Conservation (phyloP, 1,139 yeast genomes). For the Saccharomyces hybrid region DNA sequence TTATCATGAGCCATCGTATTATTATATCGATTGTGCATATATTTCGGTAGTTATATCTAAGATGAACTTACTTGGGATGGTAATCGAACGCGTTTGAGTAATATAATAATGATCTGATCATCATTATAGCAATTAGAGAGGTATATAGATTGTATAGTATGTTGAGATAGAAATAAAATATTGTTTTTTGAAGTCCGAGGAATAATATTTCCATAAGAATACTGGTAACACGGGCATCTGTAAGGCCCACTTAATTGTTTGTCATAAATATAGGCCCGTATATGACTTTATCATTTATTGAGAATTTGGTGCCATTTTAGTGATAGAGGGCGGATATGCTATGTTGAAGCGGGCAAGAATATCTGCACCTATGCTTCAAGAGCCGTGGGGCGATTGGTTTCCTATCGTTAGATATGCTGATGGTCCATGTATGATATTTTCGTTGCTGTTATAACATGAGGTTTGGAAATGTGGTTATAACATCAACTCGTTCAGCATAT, state of each 20-base stretch:
- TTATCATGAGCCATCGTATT: neutral
- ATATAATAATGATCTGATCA: neutral
- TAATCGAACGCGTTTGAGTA: neutral
- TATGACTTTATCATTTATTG: neutral
- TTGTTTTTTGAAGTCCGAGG: neutral
- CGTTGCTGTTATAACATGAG: neutral
- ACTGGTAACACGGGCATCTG: neutral
- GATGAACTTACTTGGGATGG: neutral
- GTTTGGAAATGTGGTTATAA: neutral
- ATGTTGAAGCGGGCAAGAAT: neutral
- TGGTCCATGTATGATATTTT: neutral
- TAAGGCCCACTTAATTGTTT: neutral
- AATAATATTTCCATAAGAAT: neutral
- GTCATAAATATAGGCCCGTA: neutral
- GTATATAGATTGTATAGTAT: neutral
- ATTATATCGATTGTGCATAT: neutral
- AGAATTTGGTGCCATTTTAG: neutral
- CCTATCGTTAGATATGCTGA: neutral
- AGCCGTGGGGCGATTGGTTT: neutral
- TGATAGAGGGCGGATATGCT: neutral
- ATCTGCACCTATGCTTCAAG: neutral
- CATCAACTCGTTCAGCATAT: neutral
- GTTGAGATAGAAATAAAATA: neutral
- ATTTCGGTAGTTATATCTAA: neutral
- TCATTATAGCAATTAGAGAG: neutral